Base-by-base conservation (phyloP, 2,329 filamentous ascomycete genomes). In the Microsporum canis region DNA sequence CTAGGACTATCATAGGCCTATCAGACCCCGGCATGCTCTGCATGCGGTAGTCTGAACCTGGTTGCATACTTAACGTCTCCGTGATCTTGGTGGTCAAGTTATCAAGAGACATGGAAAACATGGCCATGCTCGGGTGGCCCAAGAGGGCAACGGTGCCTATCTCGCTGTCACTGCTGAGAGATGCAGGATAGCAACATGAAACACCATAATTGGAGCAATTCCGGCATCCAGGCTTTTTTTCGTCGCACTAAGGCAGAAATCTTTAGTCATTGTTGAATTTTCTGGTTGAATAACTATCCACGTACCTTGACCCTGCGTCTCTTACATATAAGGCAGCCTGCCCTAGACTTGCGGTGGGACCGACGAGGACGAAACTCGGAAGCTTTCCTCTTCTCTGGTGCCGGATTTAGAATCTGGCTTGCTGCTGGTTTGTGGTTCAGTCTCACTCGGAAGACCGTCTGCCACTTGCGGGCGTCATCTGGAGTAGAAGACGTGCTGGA, bases 321-420 rank as follows among this genome's bases (percentile, higher is more conserved):
- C 64, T 74, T 74, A 62, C 71, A 74, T 41, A 67, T 68, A 36
- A 62, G 60, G 59, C 72, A 74, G 5, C 72, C 71, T 23, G 63
- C 65, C 8, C 70, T 68, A 33, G 71, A 73, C 63, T 73, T 73
- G 41, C 66, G 71, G 65, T 74, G 72, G 1, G 71, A 36, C 45
- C 67, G 67, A 17, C 71, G 70, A 41, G 71, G 34, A 61, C 70
- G 70, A 58, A 67, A 73, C 47, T 64, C 60, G 17, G 61, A 63
- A 27, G 55, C n/a, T 41, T 23, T 57, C 17, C 34, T 57, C 55
- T 38, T 57, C 49, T 38, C 34, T 27, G 34, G 10, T n/a, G 17
- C 34, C 10, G 14, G 38, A 38, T 29, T 10, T 7, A 17, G 55
- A 23, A 23, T 41, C 23, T 27, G 33, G 23, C 2, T 27, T 31